phyloP scores from a whole-genome alignment of 2,329 filamentous ascomycete species.

The Neonectria punicea region DNA sequence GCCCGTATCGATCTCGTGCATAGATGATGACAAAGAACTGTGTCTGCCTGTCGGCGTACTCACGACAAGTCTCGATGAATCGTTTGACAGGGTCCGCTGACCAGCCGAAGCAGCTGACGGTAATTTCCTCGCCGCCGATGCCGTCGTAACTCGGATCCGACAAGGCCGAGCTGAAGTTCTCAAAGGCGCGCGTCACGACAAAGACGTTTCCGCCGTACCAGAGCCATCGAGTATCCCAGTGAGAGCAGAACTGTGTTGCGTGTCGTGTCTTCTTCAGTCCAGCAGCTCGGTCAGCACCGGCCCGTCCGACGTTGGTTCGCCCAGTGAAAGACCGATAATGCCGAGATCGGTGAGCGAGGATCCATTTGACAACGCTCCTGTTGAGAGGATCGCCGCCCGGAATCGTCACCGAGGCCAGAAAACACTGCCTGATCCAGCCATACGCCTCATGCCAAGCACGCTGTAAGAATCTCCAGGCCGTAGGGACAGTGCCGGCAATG shows the following conservation, averaged over 20 bases:
- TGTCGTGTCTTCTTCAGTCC: conserved; percentile 55
- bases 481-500: conserved; percentile 54
- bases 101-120: conserved; percentile 61
- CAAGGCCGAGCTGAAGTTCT: conserved; percentile 50
- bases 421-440: conserved; percentile 54
- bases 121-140: conserved; percentile 58
- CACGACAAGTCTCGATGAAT: conserved; percentile 58
- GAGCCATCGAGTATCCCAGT: conserved; percentile 60
- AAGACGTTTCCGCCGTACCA: conserved; percentile 60
- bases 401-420: conserved; percentile 56
- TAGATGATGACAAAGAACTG: conserved; percentile 63
- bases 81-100: conserved; percentile 60
- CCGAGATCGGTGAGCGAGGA: conserved; percentile 53
- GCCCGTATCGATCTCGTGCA: conserved; percentile 56
- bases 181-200: conserved; percentile 54
- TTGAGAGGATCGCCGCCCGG: conserved; percentile 58
- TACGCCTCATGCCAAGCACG: conserved; percentile 51
- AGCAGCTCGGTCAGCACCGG: conserved; percentile 50
- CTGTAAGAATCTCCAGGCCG: conserved; percentile 52
- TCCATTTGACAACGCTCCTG: conserved; percentile 56
- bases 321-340: conserved; percentile 57
- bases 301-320: conserved; percentile 51
- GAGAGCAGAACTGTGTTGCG: conserved; percentile 56
- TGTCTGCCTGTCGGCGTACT: conserved; percentile 58
- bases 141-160: conserved; percentile 58